Evolutionary conservation across 768 basidiomycete species (phyloP), one percentile per base, ranked within the genome.

Genomic region (Mycena alexandri): DNA sequence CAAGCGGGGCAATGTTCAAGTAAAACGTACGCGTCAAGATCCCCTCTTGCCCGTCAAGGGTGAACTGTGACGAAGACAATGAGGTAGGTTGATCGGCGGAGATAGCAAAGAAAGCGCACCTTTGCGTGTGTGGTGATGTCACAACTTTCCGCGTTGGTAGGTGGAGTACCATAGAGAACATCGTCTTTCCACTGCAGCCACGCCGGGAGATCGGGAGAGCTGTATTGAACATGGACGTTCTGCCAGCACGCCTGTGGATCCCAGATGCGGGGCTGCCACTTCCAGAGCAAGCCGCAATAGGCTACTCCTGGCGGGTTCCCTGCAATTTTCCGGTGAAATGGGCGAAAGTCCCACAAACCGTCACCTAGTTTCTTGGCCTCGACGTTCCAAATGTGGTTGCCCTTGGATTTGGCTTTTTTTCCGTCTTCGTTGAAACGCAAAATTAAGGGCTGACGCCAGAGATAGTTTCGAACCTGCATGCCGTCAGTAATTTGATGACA

Each of bases 331-430:
- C 96, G 90, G 73, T 91, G 83, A 81, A 97, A 98, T 14, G 93
- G 90, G 56, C 94, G 87, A 81, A 97, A 98, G 58, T 88, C 85
- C 95, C 95, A 98, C 69, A 86, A 82, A 46, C 91, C 88, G 53
- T 93, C 93, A 24, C 82, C 82, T 24, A 81, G 75, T 78, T 94
- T 96, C 81, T 89, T 94, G n/a, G 95, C 97, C 74, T 98, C 95
- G 56, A 99, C 92, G 75, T 95, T 96, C 97, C 97, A 99, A 71
- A 98, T 98, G 74, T 99, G 97, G 80, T 99, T 99, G 52, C 97
- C 97, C 83, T 98, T 98, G 60, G 95, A 96, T 80, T 99, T 99
- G 24, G 96, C 94, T 81, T 99, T 99, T 80, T 98, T 98, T 41
- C 97, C 97, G 77, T 99, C 97, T 75, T 98, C 95, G 77, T 99